A percentile compares a stretch with the other conserved stretches of the same genome.
phyloP scores from a whole-genome alignment of 2,329 filamentous ascomycete species.

The Saccharata proteae region DNA sequence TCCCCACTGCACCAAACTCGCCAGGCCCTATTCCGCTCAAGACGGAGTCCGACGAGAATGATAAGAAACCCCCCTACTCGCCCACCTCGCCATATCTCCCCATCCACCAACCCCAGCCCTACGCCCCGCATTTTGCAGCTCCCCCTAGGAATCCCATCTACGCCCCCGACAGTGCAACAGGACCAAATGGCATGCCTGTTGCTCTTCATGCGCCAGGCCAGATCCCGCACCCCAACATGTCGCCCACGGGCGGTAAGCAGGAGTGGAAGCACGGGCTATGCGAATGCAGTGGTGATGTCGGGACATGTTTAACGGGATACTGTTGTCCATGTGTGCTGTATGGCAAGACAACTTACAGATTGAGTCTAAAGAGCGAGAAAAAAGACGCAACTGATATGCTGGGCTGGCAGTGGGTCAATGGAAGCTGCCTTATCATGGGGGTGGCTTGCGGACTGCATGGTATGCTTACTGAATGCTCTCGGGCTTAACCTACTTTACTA shows the following conservation, averaged over 20 bases:
- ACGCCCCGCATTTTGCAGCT: slow-evolving; percentile 12
- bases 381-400: slow-evolving; percentile 30
- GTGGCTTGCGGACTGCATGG: slow-evolving; percentile 25
- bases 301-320: slow-evolving; percentile 26
- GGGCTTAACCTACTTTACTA: neutral
- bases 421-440: slow-evolving; percentile 26
- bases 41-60: slow-evolving; percentile 12
- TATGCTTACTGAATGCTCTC: slow-evolving; percentile 6
- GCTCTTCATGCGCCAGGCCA: slow-evolving; percentile 26
- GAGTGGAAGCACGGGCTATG: slow-evolving; percentile 23
- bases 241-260: slow-evolving; percentile 12
- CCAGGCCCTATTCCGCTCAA: slow-evolving; percentile 14
- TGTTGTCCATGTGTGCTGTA: slow-evolving; percentile 33
- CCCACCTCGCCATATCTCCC: slow-evolving; percentile 16
- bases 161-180: slow-evolving; percentile 22
- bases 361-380: slow-evolving; percentile 24
- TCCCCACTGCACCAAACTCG: slow-evolving; percentile 18
- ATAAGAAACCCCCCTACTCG: slow-evolving; percentile 13
- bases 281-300: slow-evolving; percentile 21
- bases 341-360: slow-evolving; percentile 31
- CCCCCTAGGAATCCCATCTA: slow-evolving; percentile 15
- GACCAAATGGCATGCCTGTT: slow-evolving; percentile 26
- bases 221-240: slow-evolving; percentile 31
- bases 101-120: slow-evolving; percentile 14
- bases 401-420: slow-evolving; percentile 24